These are phyloP conservation scores for Colletotrichum tamarilloi DNA, from an alignment of 2,329 filamentous ascomycete species.

Conservation along the genomic window DNA sequence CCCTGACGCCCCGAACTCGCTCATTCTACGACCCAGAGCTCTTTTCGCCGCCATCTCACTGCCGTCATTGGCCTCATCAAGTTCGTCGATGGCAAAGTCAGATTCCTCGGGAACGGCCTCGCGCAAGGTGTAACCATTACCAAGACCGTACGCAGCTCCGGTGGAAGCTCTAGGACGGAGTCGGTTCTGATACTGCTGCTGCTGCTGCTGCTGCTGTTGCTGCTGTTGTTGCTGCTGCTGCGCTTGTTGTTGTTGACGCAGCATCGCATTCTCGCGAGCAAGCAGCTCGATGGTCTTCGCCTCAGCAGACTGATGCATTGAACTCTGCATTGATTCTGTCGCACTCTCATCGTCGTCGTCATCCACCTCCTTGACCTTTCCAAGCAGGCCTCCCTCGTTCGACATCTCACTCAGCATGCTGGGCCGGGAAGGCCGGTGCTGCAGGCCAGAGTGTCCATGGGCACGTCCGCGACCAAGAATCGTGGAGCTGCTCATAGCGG, in stretches of 20 bases:
- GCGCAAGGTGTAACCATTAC: constrained; percentile 69
- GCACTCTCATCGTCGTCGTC: constrained; percentile 73
- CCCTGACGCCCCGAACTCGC: constrained; percentile 61
- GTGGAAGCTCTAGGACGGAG: constrained; percentile 70
- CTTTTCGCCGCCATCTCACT: constrained; percentile 59
- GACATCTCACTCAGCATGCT: constrained; percentile 81
- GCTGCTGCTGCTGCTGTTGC: constrained; percentile 62
- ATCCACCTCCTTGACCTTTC: constrained; percentile 77
- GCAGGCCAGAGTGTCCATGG: constrained; percentile 72
- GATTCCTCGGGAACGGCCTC: constrained; percentile 73
- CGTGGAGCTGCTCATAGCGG: constrained; percentile 57
- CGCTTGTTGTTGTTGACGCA: constrained; percentile 69
- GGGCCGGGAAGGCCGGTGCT: constrained; percentile 83
- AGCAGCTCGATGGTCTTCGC: constrained; percentile 73
- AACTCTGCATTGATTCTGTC: constrained; percentile 64
- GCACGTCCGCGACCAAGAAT: constrained; percentile 63
- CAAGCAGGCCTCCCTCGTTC: constrained; percentile 69
- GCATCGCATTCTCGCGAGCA: constrained; percentile 70
- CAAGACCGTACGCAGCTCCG: constrained; percentile 61
- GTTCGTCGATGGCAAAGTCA: constrained; percentile 79
- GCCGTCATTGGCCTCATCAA: constrained; percentile 71
- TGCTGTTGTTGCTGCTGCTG: constrained; percentile 59
- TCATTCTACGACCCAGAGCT: constrained; percentile 64
- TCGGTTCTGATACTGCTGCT: constrained; percentile 63
- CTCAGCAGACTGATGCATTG: constrained; percentile 65